Base-by-base conservation (phyloP, 2,329 filamentous ascomycete species). In the Aspergillus brunneoviolaceus region DNA sequence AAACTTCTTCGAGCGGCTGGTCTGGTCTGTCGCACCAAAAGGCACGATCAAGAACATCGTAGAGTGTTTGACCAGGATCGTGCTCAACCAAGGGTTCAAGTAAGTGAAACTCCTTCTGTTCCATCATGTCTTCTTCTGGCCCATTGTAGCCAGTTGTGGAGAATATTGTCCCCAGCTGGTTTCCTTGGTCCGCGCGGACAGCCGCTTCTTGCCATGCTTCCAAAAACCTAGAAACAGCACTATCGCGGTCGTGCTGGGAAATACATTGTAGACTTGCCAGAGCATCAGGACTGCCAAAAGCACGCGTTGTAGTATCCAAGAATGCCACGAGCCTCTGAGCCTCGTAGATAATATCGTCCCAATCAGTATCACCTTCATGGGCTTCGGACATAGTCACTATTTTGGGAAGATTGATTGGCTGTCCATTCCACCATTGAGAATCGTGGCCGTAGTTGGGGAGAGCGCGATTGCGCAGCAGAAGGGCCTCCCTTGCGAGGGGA, bases 381-480 rank as follows among this genome's bases (percentile, higher is more conserved):
- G 72, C 67, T 59, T 76, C 72, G 29, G 73, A 67, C 16, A 79
- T 68, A 54, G 81, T 78, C n/a, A 86, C 78, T 23, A 84, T 80
- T 51, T 79, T 81, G 3, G 82, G 77, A 14, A 80, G 71, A 31
- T 79, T 74, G 27, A 85, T 81, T 0, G 79, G 70, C 31, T 78
- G 79, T 21, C 86, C 86, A 65, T 82, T 84, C 86, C 86, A 89
- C 86, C 86, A 89, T 11, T 85, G 81, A 1, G 77, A 65, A 60
- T 86, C 81, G 56, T 81, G 71, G 49, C 84, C 84, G 65, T 88
- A 88, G 59, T 82, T 77, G 2, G 73, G 68, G 25, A 80, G 71
- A 5, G 77, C 66, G 27, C 79, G 72, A 7, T 75, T 74, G n/a
- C 81, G 76, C 47, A 80, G 70, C 12, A 88, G 71, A 10, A 88